These are phyloP conservation scores for Chenopodium suecicum DNA, from an alignment of 148 eudicot species.

Conservation along the genomic window DNA sequence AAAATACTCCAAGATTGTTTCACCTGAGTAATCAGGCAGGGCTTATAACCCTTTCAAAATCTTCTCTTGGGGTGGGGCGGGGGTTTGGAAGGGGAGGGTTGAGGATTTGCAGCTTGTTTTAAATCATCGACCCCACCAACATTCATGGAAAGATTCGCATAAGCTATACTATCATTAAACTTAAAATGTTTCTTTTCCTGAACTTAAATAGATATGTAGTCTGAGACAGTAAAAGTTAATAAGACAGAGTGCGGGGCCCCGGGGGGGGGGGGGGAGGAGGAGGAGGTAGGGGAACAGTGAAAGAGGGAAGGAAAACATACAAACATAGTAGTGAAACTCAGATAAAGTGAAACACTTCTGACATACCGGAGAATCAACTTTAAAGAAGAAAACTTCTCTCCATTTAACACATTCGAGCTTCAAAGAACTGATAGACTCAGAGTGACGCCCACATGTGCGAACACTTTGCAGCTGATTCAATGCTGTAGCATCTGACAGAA, in stretches of 20 bases:
- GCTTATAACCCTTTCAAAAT: neutral
- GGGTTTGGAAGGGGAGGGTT: neutral
- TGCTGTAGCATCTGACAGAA: slow-evolving; percentile 33
- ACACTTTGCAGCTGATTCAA: slow-evolving; percentile 75
- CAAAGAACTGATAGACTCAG: slow-evolving; percentile 43
- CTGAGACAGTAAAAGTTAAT: neutral
- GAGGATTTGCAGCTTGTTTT: neutral
- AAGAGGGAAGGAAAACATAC: neutral
- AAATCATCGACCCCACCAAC: neutral
- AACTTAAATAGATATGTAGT: neutral
- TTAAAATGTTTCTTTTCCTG: neutral
- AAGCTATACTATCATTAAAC: neutral
- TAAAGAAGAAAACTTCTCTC: slow-evolving; percentile 93
- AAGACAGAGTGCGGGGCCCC: neutral
- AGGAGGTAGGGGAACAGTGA: neutral
- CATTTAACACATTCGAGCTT: slow-evolving; percentile 65
- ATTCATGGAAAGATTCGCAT: neutral
- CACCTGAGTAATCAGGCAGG: neutral
- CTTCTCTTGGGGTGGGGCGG: neutral
- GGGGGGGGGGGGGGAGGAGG: too few relatives aligned
- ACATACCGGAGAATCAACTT: slow-evolving; percentile 71
- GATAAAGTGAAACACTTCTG: slow-evolving; percentile 4
- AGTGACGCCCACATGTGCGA: slow-evolving; percentile 69
- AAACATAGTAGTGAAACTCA: neutral
- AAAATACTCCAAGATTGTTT: neutral